These are phyloP conservation scores for Mrakia blollopis DNA, from an alignment of 768 basidiomycete species.

Conservation along the genomic window DNA sequence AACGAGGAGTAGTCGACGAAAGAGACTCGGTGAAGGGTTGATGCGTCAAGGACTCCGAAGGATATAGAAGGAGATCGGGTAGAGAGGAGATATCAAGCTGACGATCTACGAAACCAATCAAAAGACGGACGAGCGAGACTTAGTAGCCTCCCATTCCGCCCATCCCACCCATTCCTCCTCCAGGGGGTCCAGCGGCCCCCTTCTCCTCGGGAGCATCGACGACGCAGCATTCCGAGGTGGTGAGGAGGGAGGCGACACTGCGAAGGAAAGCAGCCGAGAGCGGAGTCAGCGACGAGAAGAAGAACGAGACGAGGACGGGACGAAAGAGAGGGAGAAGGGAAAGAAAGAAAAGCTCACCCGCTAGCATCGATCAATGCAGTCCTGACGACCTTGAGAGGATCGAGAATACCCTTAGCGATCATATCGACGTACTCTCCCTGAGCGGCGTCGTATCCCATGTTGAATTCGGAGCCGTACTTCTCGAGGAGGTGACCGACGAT, in stretches of 20 bases:
- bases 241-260: constrained; percentile 88
- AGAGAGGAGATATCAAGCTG: too few relatives aligned
- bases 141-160: constrained; percentile 45
- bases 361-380: constrained; percentile 84
- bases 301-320: not conserved
- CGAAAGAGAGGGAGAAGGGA: not conserved
- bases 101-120: not conserved
- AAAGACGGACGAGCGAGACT: not conserved
- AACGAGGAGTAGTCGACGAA: too few relatives aligned
- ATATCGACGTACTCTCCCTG: constrained; percentile 92
- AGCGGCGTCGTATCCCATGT: constrained; percentile 88
- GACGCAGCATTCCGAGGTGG: constrained; percentile 86
- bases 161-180: constrained; percentile 48
- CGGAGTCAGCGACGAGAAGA: not conserved
- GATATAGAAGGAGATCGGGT: too few relatives aligned
- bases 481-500: constrained; percentile 80
- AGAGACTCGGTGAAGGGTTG: too few relatives aligned
- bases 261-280: constrained; percentile 38
- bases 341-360: too few relatives aligned
- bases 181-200: constrained; percentile 49
- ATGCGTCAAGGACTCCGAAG: too few relatives aligned
- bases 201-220: constrained; percentile 77
- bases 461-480: constrained; percentile 64
- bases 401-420: constrained; percentile 89
- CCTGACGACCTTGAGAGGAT: constrained; percentile 91